Conservation (phyloP, 1,139 yeast species). For the Yamadazyma buinensis region DNA sequence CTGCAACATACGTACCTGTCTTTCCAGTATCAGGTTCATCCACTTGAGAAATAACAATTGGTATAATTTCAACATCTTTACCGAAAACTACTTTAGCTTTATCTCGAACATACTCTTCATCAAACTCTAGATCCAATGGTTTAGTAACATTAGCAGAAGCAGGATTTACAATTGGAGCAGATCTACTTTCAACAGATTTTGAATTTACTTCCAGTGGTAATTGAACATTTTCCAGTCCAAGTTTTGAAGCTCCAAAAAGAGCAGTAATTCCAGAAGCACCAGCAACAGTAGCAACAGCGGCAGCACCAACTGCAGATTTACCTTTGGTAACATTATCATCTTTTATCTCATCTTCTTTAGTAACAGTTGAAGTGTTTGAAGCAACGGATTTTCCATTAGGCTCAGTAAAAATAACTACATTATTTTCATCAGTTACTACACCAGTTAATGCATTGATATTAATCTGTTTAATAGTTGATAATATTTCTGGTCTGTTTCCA, state of each 20-base stretch:
- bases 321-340: slow-evolving; percentile 4
- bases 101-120: background rate
- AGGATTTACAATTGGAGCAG: background rate
- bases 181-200: background rate
- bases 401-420: slow-evolving; percentile 11
- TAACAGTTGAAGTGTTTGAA: no score
- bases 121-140: slow-evolving; percentile 4
- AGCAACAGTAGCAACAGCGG: slow-evolving; percentile 8
- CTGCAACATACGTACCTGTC: background rate
- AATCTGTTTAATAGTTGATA: slow-evolving; percentile 23
- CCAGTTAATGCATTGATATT: slow-evolving; percentile 31
- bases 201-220: no score
- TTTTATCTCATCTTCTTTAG: no score
- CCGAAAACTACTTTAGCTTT: background rate
- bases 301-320: background rate
- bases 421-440: slow-evolving; percentile 28
- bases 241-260: no score
- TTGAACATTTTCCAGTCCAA: no score
- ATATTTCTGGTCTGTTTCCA: slow-evolving; percentile 22
- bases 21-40: no score
- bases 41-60: background rate
- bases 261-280: slow-evolving; percentile 10
- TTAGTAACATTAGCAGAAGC: slow-evolving; percentile 7
- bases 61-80: slow-evolving; percentile 2
- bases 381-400: slow-evolving; percentile 1